Evolutionary conservation across 371 early-diverging fungal species (phyloP).

Genomic region (Astathelohania contejeani): DNA sequence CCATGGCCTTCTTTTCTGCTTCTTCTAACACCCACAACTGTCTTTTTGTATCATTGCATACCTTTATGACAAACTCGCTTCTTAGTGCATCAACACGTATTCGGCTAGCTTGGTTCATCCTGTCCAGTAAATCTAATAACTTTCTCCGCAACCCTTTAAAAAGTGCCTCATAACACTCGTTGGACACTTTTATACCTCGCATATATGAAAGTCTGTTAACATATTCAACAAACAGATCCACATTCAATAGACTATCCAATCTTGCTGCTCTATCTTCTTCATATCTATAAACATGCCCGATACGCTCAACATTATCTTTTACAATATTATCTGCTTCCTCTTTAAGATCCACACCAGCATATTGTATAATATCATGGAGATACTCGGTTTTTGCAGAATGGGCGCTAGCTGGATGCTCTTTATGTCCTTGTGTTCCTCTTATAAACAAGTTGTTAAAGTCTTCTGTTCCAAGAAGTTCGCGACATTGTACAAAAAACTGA

Average conservation of each 20-base stretch:
- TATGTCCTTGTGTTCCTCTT: conserved; percentile 14
- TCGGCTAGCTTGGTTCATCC: conserved; percentile 43
- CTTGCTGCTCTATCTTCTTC: conserved; percentile 28
- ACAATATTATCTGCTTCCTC: conserved; percentile 49
- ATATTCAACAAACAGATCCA: conserved; percentile 40
- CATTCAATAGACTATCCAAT: conserved; percentile 45
- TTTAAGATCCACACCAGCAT: conserved; percentile 52
- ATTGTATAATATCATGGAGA: conserved; percentile 52
- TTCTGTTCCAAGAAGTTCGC: conserved; percentile 11
- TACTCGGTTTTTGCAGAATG: conserved; percentile 52
- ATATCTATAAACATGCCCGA: conserved; percentile 17
- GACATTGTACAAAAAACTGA: conserved; percentile 38
- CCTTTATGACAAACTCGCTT: conserved; percentile 33
- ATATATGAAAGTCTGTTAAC: conserved; percentile 33
- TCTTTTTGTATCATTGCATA: conserved; percentile 50
- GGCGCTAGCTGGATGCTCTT: conserved; percentile 28
- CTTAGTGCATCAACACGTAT: conserved; percentile 39
- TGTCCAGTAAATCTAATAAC: conserved; percentile 46
- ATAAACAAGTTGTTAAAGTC: conserved; percentile 31
- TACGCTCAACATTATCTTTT: conserved; percentile 37
- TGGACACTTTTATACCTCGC: conserved; percentile 35
- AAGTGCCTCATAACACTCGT: conserved; percentile 35
- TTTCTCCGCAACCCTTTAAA: conserved; percentile 50
- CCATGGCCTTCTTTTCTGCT: conserved; percentile 47
- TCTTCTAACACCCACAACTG: conserved; percentile 53